Conservation (phyloP, 805 yeast genomes). For the Metschnikowia chrysomelidarum region DNA sequence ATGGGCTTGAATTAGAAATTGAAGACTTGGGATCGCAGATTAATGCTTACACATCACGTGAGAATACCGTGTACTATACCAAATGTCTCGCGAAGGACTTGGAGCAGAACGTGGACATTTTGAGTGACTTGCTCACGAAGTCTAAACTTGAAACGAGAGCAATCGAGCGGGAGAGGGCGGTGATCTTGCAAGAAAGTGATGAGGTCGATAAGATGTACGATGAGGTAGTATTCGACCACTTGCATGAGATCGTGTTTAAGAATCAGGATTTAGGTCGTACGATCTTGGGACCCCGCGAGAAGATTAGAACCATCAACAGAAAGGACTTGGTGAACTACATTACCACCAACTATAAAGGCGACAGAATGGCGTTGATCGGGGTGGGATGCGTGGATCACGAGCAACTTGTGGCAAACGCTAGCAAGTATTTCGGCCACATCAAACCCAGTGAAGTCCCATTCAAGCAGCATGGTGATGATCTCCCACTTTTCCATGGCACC, state of each 20-base stretch:
- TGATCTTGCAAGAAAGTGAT: conserved; percentile 92
- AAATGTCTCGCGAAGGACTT: conserved; percentile 80
- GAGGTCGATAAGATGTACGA: conserved; percentile 98
- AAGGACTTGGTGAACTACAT: conserved; percentile 79
- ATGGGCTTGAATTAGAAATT: conserved; percentile 83
- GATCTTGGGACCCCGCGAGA: conserved; percentile 88
- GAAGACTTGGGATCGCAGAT: conserved; percentile 96
- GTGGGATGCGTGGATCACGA: conserved; percentile 93
- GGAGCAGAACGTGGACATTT: conserved; percentile 79
- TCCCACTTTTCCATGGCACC: conserved; percentile 81
- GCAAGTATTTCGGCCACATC: conserved; percentile 71
- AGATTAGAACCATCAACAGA: conserved; percentile 76
- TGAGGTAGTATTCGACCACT: conserved; percentile 95
- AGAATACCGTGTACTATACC: conserved; percentile 95
- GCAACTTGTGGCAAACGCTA: conserved; percentile 73
- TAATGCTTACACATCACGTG: conserved; percentile 98
- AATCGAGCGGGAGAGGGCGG: conserved; percentile 94
- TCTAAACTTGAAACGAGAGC: conserved; percentile 81
- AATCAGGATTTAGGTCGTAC: conserved; percentile 95
- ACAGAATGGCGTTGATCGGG: conserved; percentile 97
- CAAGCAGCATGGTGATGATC: conserved; percentile 68
- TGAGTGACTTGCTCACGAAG: conserved; percentile 84
- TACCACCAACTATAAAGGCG: conserved; percentile 85
- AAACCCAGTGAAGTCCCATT: conserved; percentile 59
- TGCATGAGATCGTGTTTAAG: conserved; percentile 88